Percentiles rank a stretch among this genome's conserved stretches.
Conservation (phyloP, 1,139 yeast species). For the Trichomonascaceae sp. region DNA sequence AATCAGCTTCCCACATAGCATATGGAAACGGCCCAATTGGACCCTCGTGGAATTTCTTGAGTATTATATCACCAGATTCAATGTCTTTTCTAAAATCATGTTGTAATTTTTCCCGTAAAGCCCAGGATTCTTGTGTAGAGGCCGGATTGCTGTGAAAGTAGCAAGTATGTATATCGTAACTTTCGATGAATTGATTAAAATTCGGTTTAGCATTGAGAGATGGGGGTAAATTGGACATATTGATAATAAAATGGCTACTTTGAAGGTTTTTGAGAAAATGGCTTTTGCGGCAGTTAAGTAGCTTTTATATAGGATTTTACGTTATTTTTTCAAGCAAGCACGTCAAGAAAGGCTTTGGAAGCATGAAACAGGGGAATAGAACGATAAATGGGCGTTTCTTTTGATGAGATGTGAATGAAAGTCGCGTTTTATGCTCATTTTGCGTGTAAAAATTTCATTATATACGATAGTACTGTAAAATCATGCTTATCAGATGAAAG, state of each 20-base stretch:
- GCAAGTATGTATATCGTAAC: conserved; percentile 52
- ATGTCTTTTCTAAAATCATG: conserved; percentile 44
- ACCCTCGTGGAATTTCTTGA: conserved; percentile 43
- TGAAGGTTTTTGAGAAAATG: not conserved
- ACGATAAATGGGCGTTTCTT: no score
- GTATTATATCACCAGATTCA: conserved; percentile 39
- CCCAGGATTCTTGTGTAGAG: conserved; percentile 37
- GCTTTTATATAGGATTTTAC: not conserved
- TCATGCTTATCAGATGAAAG: no score
- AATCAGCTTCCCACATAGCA: conserved; percentile 39
- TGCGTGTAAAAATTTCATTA: no score
- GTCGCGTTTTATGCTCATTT: no score
- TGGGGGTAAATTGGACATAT: conserved; percentile 5
- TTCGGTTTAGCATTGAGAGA: conserved; percentile 1
- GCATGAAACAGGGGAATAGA: no score
- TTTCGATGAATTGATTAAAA: conserved; percentile 15
- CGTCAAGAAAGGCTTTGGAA: not conserved
- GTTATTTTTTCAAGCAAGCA: not conserved
- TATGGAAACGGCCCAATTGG: conserved; percentile 56
- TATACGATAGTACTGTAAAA: no score
- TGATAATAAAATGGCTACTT: not conserved
- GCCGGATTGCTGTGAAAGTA: conserved; percentile 38
- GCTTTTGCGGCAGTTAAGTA: not conserved
- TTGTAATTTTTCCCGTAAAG: conserved; percentile 39
- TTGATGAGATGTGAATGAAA: no score